Evolutionary conservation across 495 filamentous ascomycete genomes (phyloP).

Genomic region (Tetracladium setigerum): DNA sequence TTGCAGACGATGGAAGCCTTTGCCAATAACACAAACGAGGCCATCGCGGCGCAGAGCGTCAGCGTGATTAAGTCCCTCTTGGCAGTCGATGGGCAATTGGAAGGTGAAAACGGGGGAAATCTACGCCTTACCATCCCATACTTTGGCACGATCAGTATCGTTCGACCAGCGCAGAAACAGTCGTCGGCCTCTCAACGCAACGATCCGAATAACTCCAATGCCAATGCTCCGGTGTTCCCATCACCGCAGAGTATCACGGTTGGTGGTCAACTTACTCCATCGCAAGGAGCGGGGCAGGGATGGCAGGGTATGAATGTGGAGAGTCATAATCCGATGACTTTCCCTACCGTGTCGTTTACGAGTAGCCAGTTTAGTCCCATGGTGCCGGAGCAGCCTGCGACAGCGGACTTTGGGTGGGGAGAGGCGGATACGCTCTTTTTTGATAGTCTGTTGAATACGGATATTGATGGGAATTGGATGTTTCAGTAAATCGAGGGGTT

Average conservation of each 20-base stretch:
- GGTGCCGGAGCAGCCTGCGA: not conserved
- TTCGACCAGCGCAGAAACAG: conserved; percentile 18
- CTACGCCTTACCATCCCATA: conserved; percentile 39
- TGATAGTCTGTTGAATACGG: conserved; percentile 18
- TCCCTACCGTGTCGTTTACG: conserved; percentile 2
- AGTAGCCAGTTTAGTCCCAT: conserved; percentile 4
- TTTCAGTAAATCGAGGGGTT: no score
- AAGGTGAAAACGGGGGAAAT: not conserved
- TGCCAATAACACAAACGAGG: conserved; percentile 27
- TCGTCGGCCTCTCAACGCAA: not conserved
- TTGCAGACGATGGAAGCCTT: conserved; percentile 33
- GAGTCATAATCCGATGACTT: not conserved
- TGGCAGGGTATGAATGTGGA: no score
- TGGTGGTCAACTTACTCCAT: no score
- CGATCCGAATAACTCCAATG: not conserved
- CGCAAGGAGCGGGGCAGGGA: no score
- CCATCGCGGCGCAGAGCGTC: conserved; percentile 31
- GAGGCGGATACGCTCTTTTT: conserved; percentile 19
- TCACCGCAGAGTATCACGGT: no score
- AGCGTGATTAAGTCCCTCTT: conserved; percentile 34
- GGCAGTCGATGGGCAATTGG: conserved; percentile 21
- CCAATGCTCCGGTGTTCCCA: no score
- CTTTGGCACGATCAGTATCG: conserved; percentile 38
- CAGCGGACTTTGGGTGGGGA: conserved; percentile 12
- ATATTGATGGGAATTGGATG: conserved; percentile 21